phyloP scores from a whole-genome alignment of 805 yeast genomes.

The Metschnikowia santaceciliae region DNA sequence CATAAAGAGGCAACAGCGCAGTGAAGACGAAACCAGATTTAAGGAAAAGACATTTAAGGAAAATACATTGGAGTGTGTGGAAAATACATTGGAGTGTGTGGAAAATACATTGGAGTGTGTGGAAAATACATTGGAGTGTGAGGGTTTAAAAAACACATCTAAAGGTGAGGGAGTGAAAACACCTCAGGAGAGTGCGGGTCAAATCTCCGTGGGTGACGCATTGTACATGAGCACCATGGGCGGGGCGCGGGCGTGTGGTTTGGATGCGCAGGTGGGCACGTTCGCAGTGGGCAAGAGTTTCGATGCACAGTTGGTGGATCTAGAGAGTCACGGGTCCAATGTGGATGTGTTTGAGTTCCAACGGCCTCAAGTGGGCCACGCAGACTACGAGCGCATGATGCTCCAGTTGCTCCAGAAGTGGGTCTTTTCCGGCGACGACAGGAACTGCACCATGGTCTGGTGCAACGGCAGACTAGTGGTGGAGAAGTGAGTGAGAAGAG shows the following conservation, averaged over 20 bases:
- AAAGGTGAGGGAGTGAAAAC: too few species aligned
- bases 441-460: constrained; percentile 79
- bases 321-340: constrained; percentile 49
- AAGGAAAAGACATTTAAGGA: too few species aligned
- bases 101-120: too few species aligned
- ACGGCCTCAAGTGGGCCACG: constrained; percentile 29
- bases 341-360: constrained; percentile 80
- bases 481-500: constrained; percentile 24
- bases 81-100: too few species aligned
- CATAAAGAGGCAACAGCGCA: constrained; percentile 17
- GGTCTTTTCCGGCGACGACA: constrained; percentile 92
- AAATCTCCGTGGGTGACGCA: constrained; percentile 48
- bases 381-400: constrained; percentile 30
- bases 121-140: too few species aligned
- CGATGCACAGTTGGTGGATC: constrained; percentile 77
- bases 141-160: too few species aligned
- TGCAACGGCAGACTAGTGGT: constrained; percentile 70
- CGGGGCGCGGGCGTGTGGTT: constrained; percentile 73
- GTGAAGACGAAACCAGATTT: too few species aligned
- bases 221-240: constrained; percentile 82
- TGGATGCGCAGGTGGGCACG: constrained; percentile 58
- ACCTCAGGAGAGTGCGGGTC: too few species aligned
- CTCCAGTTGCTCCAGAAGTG: constrained; percentile 73
- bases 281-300: constrained; percentile 76
- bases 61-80: too few species aligned